Evolutionary conservation across 2,329 filamentous ascomycete genomes (phyloP).

Genomic region (Aspergillus hiratsukae): DNA sequence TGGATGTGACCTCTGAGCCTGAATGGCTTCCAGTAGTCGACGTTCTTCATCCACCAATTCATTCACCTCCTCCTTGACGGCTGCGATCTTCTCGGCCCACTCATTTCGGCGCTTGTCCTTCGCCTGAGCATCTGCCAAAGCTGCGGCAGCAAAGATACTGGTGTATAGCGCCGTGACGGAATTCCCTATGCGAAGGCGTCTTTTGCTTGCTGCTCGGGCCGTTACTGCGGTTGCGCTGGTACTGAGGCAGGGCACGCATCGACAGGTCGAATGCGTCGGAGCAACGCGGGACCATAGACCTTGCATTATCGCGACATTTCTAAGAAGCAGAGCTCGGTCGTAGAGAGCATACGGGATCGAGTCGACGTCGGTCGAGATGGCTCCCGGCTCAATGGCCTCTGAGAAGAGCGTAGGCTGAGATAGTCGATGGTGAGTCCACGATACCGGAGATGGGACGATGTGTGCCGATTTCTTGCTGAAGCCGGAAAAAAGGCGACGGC

Average conservation of each 20-base stretch:
- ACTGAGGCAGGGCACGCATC: slow-evolving; percentile 39
- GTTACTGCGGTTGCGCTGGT: slow-evolving; percentile 32
- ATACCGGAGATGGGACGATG: neutral
- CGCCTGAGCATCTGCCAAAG: slow-evolving; percentile 36
- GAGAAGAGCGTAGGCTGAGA: slow-evolving; percentile 3
- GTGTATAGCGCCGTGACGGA: slow-evolving; percentile 42
- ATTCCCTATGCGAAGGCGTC: slow-evolving; percentile 39
- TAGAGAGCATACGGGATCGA: neutral
- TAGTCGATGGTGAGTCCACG: neutral
- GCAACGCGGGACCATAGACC: slow-evolving; percentile 41
- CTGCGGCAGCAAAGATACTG: slow-evolving; percentile 40
- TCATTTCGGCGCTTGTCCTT: slow-evolving; percentile 39
- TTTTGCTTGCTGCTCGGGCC: slow-evolving; percentile 33
- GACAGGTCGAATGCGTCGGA: slow-evolving; percentile 36
- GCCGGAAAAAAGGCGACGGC: slow-evolving; percentile 11
- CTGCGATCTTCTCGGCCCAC: slow-evolving; percentile 40
- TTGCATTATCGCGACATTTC: slow-evolving; percentile 41
- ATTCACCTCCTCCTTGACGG: slow-evolving; percentile 39
- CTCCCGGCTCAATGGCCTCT: slow-evolving; percentile 11
- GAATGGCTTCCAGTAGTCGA: slow-evolving; percentile 30
- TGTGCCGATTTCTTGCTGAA: slow-evolving; percentile 1
- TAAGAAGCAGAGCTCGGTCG: slow-evolving; percentile 1
- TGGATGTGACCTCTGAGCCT: slow-evolving; percentile 19
- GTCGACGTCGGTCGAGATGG: slow-evolving; percentile 11
- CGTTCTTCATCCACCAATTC: slow-evolving; percentile 37